Evolutionary conservation across 192 early-diverging fungal species (phyloP).

Genomic region (Podila verticillata): DNA sequence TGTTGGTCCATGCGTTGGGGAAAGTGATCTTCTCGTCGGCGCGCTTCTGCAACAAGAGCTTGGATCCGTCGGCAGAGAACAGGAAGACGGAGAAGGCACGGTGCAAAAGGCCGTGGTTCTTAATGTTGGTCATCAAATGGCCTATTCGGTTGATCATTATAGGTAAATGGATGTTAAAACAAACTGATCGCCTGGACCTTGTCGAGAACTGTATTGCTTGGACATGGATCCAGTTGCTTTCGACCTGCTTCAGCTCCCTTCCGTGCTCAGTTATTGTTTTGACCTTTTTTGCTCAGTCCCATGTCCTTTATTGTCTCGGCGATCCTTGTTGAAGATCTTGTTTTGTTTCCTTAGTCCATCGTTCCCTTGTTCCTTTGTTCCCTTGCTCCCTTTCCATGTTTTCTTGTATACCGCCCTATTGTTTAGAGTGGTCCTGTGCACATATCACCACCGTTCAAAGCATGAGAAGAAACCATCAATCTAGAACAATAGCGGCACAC

Average conservation of each 20-base stretch:
- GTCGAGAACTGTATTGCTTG: too few relatives aligned
- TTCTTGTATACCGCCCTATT: not conserved
- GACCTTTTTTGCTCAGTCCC: too few relatives aligned
- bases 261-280: too few relatives aligned
- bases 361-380: not conserved
- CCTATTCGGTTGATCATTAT: conserved; percentile 56
- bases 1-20: conserved; percentile 96
- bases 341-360: too few relatives aligned
- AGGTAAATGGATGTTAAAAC: not conserved
- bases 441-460: too few relatives aligned
- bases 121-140: conserved; percentile 96
- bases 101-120: conserved; percentile 85
- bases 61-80: conserved; percentile 83
- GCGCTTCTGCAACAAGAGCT: conserved; percentile 94
- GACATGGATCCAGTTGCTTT: too few relatives aligned
- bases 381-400: not conserved
- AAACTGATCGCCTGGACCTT: not conserved
- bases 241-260: too few relatives aligned
- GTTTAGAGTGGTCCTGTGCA: not conserved
- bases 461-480: not conserved
- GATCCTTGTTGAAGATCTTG: too few relatives aligned
- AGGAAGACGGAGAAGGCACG: conserved; percentile 97
- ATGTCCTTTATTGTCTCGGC: too few relatives aligned
- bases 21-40: conserved; percentile 98
- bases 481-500: conserved; percentile 19